Evolutionary conservation across 768 basidiomycete species (phyloP), one percentile per base, ranked within the genome.

Genomic region (Lentinula boryana): DNA sequence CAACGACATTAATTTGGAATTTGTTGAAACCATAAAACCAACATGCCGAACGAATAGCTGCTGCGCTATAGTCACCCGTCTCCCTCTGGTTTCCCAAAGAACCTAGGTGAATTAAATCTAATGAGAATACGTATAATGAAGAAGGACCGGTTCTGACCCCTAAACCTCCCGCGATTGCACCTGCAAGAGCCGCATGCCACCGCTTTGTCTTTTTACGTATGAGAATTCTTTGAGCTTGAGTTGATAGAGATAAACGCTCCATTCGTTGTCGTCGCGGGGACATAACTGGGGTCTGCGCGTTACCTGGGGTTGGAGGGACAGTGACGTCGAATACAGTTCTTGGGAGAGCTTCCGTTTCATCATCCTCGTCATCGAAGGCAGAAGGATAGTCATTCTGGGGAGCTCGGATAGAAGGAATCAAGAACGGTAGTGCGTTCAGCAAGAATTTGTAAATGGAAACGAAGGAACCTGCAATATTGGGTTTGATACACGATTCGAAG

Each of bases 31-130:
- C 5, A 5, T 36, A 56, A 23, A 33, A 33, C 27, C 8, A 53
- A 75, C 85, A 54, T 60, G 86, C 92, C 93, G 84, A 56, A 96
- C 93, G 73, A 96, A 92, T 66, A 95, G 69, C 72, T 95, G 94
- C 67, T 95, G 93, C 0, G 89, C 89, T 63, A 95, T 89, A 16
- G 82, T 81, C 15, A 78, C 73, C 60, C 91, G 76, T 38, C 89
- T 72, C 2, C 80, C 79, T 63, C 75, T 78, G 69, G 84, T 91
- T 76, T 95, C 93, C 70, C 88, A 92, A 69, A 88, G 77, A 46
- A 96, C 31, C 55, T 56, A 41, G 33, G 27, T 2, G 10, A 18
- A n/a, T 27, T 32, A 3, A 10, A 10, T n/a, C 10, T 5, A 31
- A 27, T 56, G 27, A 54, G 36, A 7, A 18, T 5, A 33, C 5